Conservation (phyloP, 306 rosid species). For the Malus sieversii region DNA sequence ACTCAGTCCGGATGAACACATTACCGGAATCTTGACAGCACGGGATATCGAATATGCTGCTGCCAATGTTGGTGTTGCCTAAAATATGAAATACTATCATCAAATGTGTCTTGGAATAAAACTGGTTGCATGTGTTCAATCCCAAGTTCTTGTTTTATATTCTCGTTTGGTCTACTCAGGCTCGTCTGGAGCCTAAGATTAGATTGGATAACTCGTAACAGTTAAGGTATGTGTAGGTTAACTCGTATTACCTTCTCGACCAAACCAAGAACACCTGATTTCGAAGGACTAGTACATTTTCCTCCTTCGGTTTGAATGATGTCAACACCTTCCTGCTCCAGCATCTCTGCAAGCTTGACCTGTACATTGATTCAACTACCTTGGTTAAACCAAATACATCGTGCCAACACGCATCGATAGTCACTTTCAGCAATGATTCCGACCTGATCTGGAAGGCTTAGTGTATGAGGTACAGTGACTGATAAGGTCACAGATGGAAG, state of each 20-base stretch:
- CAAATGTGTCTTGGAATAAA: conserved; percentile 3
- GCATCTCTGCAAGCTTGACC: conserved; percentile 83
- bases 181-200: neutral
- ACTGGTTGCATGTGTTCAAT: too few relatives aligned
- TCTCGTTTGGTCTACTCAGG: neutral
- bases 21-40: conserved; percentile 81
- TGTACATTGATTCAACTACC: conserved; percentile 17
- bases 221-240: neutral
- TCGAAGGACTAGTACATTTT: conserved; percentile 71
- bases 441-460: conserved; percentile 93
- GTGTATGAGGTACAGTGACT: conserved; percentile 90
- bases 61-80: conserved; percentile 92
- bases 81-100: conserved; percentile 2
- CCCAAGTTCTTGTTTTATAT: neutral
- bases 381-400: neutral
- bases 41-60: conserved; percentile 83
- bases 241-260: conserved; percentile 68
- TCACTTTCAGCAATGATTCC: conserved; percentile 4
- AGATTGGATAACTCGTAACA: too few relatives aligned
- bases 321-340: conserved; percentile 80
- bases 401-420: neutral
- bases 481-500: conserved; percentile 72
- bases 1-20: conserved; percentile 85
- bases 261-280: conserved; percentile 79
- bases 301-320: conserved; percentile 97